A percentile compares a stretch with the other conserved stretches of the same genome.
phyloP scores from a whole-genome alignment of 768 basidiomycete genomes.

The Suillus variegatus region DNA sequence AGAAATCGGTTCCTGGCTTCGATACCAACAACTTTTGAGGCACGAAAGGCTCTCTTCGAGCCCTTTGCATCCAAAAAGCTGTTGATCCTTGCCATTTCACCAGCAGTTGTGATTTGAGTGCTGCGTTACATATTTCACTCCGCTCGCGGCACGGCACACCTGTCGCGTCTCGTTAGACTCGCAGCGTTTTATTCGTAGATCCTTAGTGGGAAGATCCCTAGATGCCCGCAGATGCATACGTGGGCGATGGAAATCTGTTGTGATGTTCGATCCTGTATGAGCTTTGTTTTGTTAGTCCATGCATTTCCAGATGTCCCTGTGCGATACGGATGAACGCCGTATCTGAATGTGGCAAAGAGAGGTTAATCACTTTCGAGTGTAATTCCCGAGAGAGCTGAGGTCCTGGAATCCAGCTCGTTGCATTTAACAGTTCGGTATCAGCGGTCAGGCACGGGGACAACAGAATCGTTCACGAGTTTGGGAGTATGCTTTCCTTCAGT shows the following conservation, averaged over 20 bases:
- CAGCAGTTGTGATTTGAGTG: conserved; percentile 33
- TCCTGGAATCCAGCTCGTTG: conserved; percentile 91
- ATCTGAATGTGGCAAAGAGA: conserved; percentile 62
- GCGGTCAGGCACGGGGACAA: neutral
- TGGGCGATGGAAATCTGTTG: conserved; percentile 58
- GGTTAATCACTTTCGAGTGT: conserved; percentile 80
- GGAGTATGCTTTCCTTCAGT: neutral
- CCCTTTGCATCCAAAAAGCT: conserved; percentile 10
- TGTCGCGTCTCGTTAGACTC: conserved; percentile 63
- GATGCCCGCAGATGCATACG: conserved; percentile 44
- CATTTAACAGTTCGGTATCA: conserved; percentile 50
- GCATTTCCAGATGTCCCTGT: conserved; percentile 71
- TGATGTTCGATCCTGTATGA: conserved; percentile 35
- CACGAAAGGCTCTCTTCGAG: conserved; percentile 42
- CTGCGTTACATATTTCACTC: conserved; percentile 46
- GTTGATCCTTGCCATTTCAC: conserved; percentile 25
- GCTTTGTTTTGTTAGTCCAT: conserved; percentile 53
- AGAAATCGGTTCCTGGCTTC: conserved; percentile 45
- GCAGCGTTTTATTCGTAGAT: conserved; percentile 84
- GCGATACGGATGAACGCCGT: conserved; percentile 71
- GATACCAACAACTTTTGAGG: conserved; percentile 29
- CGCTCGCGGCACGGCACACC: conserved; percentile 59
- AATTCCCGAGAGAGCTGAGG: conserved; percentile 62
- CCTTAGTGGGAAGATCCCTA: conserved; percentile 59
- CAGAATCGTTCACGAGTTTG: neutral